Base-by-base conservation (phyloP, 108 stramenopile species). In the Thalassiosira profunda region DNA sequence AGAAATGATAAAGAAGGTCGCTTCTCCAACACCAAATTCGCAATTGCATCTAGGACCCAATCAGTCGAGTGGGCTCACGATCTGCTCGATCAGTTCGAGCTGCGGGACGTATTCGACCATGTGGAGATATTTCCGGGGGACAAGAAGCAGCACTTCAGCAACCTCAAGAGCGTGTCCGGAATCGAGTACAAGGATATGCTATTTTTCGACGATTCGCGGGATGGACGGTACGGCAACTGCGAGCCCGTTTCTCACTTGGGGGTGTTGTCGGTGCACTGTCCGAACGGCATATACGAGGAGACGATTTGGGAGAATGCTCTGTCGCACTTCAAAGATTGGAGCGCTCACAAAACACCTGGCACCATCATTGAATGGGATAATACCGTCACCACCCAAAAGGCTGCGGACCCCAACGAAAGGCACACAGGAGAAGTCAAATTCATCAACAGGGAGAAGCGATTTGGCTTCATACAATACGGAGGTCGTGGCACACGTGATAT, bases 101-200 rank as follows among this genome's bases (percentile, higher is more conserved):
- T 88, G 37, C 46, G 63, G 17, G 79, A 86, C 3, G 23, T 81
- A 15, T 81, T 95, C 38, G 66, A 73, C 12, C 85, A 72, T 40
- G 55, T 89, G 18, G 88, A 95, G 49, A 95, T 95, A 18, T 83
- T 85, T 38, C 86, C 89, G 1, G 89, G 86, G 1, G 79, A 86
- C 68, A 92, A 92, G 49, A 56, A 58, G 46, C 40, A 58, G 12
- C 84, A 85, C 46, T 85, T 85, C 64, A 40, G 30, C 1, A 79
- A 82, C 35, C 45, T 85, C 30, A 45, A 62, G n/a, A 18, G 69
- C 25, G 21, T 15, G 12, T 65, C 58, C 17, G 82, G 70, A n/a
- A 46, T 82, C 9, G 57, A 58, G 5, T 82, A 40, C 42, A n/a
- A 43, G 11, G 72, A 82, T 11, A 85, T 85, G 84, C 25, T 85